Conservation (phyloP, 2,329 filamentous ascomycete species). For the Rhynchosporium agropyri region DNA sequence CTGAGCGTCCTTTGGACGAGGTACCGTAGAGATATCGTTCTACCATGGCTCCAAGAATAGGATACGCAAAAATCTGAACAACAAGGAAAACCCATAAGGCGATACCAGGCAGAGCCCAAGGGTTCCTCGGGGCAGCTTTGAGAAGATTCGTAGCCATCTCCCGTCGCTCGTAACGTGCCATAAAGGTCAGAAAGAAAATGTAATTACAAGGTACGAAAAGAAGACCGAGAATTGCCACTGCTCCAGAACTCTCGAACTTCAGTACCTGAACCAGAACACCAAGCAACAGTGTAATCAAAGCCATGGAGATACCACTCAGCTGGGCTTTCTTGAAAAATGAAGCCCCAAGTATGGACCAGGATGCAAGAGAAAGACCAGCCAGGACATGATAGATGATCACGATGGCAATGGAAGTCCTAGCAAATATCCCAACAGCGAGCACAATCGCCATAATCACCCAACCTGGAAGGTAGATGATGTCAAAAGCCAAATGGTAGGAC, state of each 20-base stretch:
- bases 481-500: constrained; percentile 79
- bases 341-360: constrained; percentile 78
- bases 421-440: constrained; percentile 65
- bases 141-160: constrained; percentile 62
- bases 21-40: constrained; percentile 79
- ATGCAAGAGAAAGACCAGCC: constrained; percentile 74
- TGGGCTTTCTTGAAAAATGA: constrained; percentile 87
- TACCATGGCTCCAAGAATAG: constrained; percentile 71
- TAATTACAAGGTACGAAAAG: constrained; percentile 89
- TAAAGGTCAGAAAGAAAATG: constrained; percentile 74
- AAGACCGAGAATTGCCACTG: constrained; percentile 70
- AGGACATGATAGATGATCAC: constrained; percentile 76
- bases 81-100: constrained; percentile 77
- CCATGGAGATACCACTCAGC: constrained; percentile 79
- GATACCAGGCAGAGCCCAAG: constrained; percentile 72
- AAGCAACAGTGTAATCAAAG: constrained; percentile 72
- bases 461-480: constrained; percentile 76
- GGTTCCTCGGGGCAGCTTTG: constrained; percentile 62
- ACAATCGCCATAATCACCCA: constrained; percentile 79
- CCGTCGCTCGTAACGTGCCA: constrained; percentile 75
- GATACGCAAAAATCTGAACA: constrained; percentile 78
- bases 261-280: constrained; percentile 82
- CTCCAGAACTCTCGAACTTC: constrained; percentile 57
- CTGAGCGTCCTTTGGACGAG: constrained; percentile 61
- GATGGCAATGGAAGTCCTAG: constrained; percentile 63